phyloP scores from a whole-genome alignment of 148 eudicot species.

The Rhododendron molle region DNA sequence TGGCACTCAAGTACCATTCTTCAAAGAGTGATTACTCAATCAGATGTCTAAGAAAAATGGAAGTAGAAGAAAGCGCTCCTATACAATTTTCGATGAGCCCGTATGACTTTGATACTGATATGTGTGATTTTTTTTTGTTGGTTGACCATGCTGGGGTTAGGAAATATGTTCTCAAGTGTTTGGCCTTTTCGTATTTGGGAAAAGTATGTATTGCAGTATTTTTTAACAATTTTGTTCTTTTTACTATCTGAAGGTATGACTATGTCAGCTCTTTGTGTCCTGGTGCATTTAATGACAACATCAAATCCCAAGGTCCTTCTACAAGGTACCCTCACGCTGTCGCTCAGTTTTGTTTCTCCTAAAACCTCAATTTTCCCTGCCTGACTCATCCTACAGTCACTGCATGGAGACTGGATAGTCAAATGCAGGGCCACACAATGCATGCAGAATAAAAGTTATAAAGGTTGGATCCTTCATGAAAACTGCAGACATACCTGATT shows the following conservation, averaged over 20 bases:
- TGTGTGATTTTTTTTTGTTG: background rate
- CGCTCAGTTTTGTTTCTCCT: background rate
- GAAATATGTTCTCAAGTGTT: background rate
- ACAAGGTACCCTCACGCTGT: constrained; percentile 38
- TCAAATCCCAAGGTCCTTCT: constrained; percentile 34
- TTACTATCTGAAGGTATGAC: constrained; percentile 39
- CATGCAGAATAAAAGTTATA: background rate
- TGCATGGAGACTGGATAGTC: background rate
- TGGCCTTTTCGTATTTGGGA: background rate
- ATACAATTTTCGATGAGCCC: constrained; percentile 64
- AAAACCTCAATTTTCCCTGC: background rate
- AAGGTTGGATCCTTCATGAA: background rate
- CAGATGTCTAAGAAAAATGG: constrained; percentile 53
- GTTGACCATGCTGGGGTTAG: background rate
- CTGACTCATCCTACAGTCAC: background rate
- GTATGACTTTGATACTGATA: constrained; percentile 34
- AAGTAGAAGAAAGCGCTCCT: constrained; percentile 36
- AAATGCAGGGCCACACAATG: background rate
- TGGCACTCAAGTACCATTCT: constrained; percentile 64
- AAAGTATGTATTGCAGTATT: background rate
- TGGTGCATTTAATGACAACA: constrained; percentile 35
- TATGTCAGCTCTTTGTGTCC: constrained; percentile 82
- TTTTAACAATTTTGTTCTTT: constrained; percentile 6
- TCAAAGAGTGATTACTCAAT: constrained; percentile 42
- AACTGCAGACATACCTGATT: background rate